Evolutionary conservation across 108 stramenopile species (phyloP).

Genomic region (Cyclostephanos tholiformis): DNA sequence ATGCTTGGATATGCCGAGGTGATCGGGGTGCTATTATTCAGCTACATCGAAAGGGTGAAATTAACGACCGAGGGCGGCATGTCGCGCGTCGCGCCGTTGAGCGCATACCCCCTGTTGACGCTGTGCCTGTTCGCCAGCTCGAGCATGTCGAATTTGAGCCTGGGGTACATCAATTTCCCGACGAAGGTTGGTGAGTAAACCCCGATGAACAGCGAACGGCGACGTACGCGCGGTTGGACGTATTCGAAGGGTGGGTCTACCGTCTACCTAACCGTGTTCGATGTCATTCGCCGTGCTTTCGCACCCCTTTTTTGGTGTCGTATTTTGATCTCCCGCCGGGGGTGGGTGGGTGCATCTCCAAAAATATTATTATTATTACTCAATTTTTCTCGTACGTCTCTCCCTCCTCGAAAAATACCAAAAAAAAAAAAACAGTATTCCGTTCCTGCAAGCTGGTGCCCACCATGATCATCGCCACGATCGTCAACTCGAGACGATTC

Average conservation of each 20-base stretch:
- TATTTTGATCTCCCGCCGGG: too few relatives aligned
- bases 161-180: conserved; percentile 79
- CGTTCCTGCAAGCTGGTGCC: conserved; percentile 78
- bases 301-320: too few relatives aligned
- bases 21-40: conserved; percentile 58
- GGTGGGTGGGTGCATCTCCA: neutral
- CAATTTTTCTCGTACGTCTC: neutral
- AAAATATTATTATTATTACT: neutral
- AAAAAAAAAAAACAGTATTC: conserved; percentile 37
- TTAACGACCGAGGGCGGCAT: conserved; percentile 38
- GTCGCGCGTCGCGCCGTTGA: conserved; percentile 41
- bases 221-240: too few relatives aligned
- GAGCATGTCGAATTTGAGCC: conserved; percentile 56
- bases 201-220: too few relatives aligned
- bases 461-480: conserved; percentile 70
- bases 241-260: too few relatives aligned
- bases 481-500: conserved; percentile 53
- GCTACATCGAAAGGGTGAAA: conserved; percentile 43
- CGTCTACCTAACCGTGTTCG: too few relatives aligned
- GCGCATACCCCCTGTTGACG: conserved; percentile 52
- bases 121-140: conserved; percentile 57
- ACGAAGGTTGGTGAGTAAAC: conserved; percentile 58
- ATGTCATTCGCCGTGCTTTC: too few relatives aligned
- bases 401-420: too few relatives aligned
- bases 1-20: conserved; percentile 77